phyloP scores from a whole-genome alignment of 1,139 yeast species.

The Kodamaea alishanica region DNA sequence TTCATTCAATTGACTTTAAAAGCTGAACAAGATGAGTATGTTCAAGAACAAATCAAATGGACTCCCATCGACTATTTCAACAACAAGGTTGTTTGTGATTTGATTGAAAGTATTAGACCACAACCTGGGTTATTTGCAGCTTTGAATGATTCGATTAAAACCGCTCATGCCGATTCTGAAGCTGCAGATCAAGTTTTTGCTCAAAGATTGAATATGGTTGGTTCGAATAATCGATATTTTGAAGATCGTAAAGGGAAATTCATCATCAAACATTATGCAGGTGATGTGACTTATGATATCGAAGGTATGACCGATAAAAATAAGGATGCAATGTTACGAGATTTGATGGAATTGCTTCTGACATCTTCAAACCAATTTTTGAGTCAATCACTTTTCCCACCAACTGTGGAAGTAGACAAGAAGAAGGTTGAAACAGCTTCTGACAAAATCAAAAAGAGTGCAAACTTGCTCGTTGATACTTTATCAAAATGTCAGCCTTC shows the following conservation, averaged over 20 bases:
- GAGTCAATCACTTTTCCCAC: slow-evolving; percentile 65
- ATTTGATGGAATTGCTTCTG: slow-evolving; percentile 71
- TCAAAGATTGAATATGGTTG: slow-evolving; percentile 83
- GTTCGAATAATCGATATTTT: slow-evolving; percentile 75
- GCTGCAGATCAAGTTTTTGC: slow-evolving; percentile 98
- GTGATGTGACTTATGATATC: slow-evolving; percentile 93
- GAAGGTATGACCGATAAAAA: slow-evolving; percentile 94
- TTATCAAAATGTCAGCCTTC: slow-evolving; percentile 89
- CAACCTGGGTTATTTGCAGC: slow-evolving; percentile 95
- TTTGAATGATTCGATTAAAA: slow-evolving; percentile 93
- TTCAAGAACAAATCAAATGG: slow-evolving; percentile 94
- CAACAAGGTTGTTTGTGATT: slow-evolving; percentile 94
- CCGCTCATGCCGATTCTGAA: slow-evolving; percentile 95
- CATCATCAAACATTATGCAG: slow-evolving; percentile 94
- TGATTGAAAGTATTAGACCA: slow-evolving; percentile 91
- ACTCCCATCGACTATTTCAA: slow-evolving; percentile 96
- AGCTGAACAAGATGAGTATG: slow-evolving; percentile 97
- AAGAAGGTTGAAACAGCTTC: slow-evolving; percentile 96
- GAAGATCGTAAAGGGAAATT: slow-evolving; percentile 88
- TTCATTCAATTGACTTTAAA: slow-evolving; percentile 92
- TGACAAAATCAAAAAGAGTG: slow-evolving; percentile 89
- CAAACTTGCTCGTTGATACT: slow-evolving; percentile 86
- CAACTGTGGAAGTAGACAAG: slow-evolving; percentile 67
- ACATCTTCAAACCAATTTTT: slow-evolving; percentile 71
- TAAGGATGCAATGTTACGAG: slow-evolving; percentile 90